These are phyloP conservation scores for Geopyxis carbonaria DNA, from an alignment of 495 filamentous ascomycete species.

Conservation along the genomic window DNA sequence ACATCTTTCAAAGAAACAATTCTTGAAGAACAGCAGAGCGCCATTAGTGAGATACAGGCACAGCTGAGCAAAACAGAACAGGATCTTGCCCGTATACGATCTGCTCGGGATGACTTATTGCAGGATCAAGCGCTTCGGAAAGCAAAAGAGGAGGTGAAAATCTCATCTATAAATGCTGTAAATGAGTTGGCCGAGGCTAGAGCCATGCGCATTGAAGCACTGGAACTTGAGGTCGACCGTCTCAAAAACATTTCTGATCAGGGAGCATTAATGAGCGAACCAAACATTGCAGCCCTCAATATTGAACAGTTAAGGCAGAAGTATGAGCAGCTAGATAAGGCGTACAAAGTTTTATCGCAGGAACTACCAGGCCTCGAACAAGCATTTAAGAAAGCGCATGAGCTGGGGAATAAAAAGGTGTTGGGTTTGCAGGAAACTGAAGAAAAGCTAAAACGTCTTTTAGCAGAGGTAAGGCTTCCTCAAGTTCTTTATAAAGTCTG, in stretches of 20 bases:
- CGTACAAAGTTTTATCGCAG: conserved; percentile 66
- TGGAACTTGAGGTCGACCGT: conserved; percentile 68
- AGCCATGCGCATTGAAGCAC: conserved; percentile 52
- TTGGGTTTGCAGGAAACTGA: conserved; percentile 55
- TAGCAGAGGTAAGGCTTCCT: conserved; percentile 50
- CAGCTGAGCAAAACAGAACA: conserved; percentile 66
- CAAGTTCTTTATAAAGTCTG: neutral
- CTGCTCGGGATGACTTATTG: conserved; percentile 61
- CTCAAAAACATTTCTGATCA: conserved; percentile 34
- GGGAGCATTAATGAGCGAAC: conserved; percentile 29
- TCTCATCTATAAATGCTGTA: conserved; percentile 45
- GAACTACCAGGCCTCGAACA: conserved; percentile 74
- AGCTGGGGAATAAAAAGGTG: conserved; percentile 70
- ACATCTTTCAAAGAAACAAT: conserved; percentile 62
- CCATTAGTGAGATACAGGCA: conserved; percentile 57
- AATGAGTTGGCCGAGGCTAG: conserved; percentile 63
- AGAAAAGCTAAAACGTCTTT: conserved; percentile 55
- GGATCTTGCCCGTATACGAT: conserved; percentile 69
- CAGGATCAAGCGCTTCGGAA: conserved; percentile 70
- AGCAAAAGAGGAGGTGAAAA: conserved; percentile 58
- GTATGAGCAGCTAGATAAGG: conserved; percentile 52
- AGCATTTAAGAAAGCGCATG: conserved; percentile 71
- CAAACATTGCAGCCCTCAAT: conserved; percentile 36
- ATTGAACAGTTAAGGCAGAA: conserved; percentile 56
- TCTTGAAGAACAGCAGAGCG: conserved; percentile 54